Conservation (phyloP, 768 basidiomycete species). For the Leucocoprinus sp. region DNA sequence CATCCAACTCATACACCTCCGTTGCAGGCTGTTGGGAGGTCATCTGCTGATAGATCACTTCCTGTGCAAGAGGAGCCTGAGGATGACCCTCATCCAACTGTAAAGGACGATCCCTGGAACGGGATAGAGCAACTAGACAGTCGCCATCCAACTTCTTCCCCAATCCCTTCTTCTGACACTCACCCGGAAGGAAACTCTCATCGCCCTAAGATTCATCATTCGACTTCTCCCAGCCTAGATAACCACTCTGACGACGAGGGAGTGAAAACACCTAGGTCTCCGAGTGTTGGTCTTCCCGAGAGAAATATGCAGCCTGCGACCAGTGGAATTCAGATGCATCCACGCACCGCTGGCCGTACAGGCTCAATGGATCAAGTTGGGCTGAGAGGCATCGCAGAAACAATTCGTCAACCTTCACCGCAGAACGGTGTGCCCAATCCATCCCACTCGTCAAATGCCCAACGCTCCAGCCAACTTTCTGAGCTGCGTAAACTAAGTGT, state of each 20-base stretch:
- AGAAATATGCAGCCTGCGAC: constrained; percentile 5
- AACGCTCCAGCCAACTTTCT: background rate
- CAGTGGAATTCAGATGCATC: background rate
- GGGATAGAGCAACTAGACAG: constrained; percentile 26
- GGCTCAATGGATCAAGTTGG: constrained; percentile 8
- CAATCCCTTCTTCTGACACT: constrained; percentile 48
- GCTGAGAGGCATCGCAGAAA: constrained; percentile 5
- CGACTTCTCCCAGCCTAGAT: constrained; percentile 28
- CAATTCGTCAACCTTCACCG: constrained; percentile 3
- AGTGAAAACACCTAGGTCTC: constrained; percentile 62
- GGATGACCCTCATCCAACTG: constrained; percentile 40
- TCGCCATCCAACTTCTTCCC: constrained; percentile 30
- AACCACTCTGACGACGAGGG: constrained; percentile 39
- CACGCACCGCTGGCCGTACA: background rate
- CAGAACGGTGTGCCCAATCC: background rate
- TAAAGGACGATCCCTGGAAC: constrained; percentile 30
- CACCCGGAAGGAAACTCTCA: constrained; percentile 33
- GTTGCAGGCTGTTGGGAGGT: constrained; percentile 44
- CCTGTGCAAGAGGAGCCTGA: constrained; percentile 74
- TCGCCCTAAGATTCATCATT: constrained; percentile 20
- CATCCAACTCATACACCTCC: constrained; percentile 48
- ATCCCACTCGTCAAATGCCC: background rate
- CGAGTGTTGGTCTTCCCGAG: constrained; percentile 52
- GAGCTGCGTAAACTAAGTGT: constrained; percentile 3
- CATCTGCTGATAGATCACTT: constrained; percentile 57